phyloP scores from a whole-genome alignment of 2,329 filamentous ascomycete species.

The Penicillium rolfsii region DNA sequence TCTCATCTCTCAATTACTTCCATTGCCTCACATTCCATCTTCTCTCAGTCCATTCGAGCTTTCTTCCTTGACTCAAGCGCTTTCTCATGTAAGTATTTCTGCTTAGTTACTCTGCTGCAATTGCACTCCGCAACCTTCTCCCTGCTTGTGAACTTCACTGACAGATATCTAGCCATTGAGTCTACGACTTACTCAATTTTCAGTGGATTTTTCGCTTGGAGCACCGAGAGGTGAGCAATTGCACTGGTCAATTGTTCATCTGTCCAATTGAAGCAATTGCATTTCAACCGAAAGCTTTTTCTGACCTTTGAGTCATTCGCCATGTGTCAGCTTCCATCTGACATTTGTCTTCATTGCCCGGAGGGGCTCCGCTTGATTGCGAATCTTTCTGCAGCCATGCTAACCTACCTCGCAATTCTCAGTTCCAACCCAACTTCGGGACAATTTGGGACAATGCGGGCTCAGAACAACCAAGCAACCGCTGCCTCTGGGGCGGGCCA shows the following conservation, averaged over 20 bases:
- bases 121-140: neutral
- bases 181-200: neutral
- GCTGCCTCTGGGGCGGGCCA: slow-evolving; percentile 31
- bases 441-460: slow-evolving; percentile 26
- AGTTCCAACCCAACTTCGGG: neutral
- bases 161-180: neutral
- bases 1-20: neutral
- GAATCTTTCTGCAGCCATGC: neutral
- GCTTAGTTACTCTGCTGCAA: neutral
- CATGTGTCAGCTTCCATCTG: neutral
- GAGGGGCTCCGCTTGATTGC: neutral
- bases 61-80: neutral
- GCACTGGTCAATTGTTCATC: too few species aligned
- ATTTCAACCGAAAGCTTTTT: neutral
- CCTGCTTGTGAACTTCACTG: neutral
- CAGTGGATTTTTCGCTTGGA: neutral
- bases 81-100: neutral
- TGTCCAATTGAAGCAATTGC: neutral
- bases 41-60: too few species aligned
- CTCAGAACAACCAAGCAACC: slow-evolving; percentile 30
- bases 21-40: neutral
- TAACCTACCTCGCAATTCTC: neutral
- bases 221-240: neutral
- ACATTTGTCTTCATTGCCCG: too few species aligned
- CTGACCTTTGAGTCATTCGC: neutral